These are phyloP conservation scores for Fusarium mexicanum DNA, from an alignment of 2,329 filamentous ascomycete genomes.

Conservation along the genomic window DNA sequence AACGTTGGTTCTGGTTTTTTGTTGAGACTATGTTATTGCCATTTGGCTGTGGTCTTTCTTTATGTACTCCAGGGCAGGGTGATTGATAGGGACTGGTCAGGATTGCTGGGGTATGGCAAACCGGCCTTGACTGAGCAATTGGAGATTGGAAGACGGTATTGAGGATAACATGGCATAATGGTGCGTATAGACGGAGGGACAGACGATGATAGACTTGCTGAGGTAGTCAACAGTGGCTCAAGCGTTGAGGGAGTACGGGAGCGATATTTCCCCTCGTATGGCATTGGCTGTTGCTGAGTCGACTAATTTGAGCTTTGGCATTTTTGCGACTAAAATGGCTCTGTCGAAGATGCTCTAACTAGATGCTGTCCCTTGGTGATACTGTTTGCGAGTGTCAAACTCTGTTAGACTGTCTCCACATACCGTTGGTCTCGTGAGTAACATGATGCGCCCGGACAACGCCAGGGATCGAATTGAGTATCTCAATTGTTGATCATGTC, in stretches of 20 bases:
- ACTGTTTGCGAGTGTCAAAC: neutral
- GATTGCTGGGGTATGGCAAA: neutral
- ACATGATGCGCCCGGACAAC: neutral
- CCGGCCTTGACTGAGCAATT: neutral
- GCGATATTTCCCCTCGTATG: neutral
- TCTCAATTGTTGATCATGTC: conserved; percentile 22
- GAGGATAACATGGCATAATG: neutral
- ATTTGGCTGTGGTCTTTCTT: neutral
- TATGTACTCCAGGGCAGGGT: neutral
- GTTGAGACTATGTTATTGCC: neutral
- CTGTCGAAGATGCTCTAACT: neutral
- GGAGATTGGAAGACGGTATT: neutral
- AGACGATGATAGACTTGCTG: neutral
- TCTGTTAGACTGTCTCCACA: neutral
- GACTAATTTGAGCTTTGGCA: neutral
- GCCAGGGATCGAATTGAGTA: conserved; percentile 10
- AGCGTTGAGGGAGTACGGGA: neutral
- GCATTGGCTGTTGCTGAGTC: neutral
- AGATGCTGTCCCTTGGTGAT: neutral
- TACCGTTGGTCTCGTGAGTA: conserved; percentile 5
- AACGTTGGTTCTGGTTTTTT: conserved; percentile 37
- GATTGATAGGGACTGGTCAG: neutral
- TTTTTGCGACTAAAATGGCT: neutral
- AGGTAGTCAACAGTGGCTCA: neutral
- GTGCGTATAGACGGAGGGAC: neutral